A percentile compares a stretch with the other conserved stretches of the same genome.
These are phyloP conservation scores for Penicillium sp. DNA, from an alignment of 2,329 filamentous ascomycete species.

Conservation along the genomic window DNA sequence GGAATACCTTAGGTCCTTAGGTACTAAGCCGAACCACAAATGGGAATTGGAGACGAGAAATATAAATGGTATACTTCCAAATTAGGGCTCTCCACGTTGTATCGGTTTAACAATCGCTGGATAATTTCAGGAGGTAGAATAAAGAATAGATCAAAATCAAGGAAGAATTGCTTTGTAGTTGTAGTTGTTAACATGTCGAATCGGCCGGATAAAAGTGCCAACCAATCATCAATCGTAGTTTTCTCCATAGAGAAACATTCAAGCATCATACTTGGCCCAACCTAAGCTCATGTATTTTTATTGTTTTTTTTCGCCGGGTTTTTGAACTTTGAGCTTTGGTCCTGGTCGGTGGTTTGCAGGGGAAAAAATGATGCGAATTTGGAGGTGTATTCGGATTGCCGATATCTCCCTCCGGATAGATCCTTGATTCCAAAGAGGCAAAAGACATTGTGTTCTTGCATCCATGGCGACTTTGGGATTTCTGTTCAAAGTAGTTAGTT, in stretches of 20 bases:
- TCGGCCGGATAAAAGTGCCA: conserved; percentile 14
- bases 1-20: too few species aligned
- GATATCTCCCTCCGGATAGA: not conserved
- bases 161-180: not conserved
- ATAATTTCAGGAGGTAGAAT: not conserved
- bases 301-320: not conserved
- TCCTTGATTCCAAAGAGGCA: not conserved
- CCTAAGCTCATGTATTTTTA: too few species aligned
- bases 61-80: too few species aligned
- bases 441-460: not conserved
- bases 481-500: not conserved
- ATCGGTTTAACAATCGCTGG: not conserved
- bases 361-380: not conserved
- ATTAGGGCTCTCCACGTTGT: not conserved
- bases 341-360: not conserved
- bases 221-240: conserved; percentile 11
- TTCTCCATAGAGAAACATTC: not conserved
- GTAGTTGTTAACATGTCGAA: too few species aligned
- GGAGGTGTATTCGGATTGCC: not conserved
- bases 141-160: not conserved
- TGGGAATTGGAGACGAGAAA: not conserved
- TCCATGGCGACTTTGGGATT: not conserved
- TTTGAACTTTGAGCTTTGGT: too few species aligned
- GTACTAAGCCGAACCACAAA: not conserved
- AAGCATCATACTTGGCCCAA: not conserved